These are phyloP conservation scores for Fusarium fujikuroi DNA, from an alignment of 2,329 filamentous ascomycete genomes.

Conservation along the genomic window DNA sequence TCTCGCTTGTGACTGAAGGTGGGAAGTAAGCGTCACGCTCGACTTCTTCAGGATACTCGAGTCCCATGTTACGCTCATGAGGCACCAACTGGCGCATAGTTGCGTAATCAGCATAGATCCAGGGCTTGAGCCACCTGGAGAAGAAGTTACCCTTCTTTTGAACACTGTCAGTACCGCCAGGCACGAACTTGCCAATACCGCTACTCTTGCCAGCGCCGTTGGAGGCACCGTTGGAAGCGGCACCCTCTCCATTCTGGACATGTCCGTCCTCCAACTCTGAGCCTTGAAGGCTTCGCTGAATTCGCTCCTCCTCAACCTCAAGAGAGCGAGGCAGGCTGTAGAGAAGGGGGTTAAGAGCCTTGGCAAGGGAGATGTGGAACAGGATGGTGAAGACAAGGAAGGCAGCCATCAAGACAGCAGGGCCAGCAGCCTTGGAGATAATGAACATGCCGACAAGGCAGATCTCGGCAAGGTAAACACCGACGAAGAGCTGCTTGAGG, in stretches of 20 bases:
- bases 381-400: constrained; percentile 81
- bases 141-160: constrained; percentile 64
- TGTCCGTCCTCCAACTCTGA: constrained; percentile 43
- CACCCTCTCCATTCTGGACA: constrained; percentile 19
- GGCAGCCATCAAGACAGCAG: constrained; percentile 78
- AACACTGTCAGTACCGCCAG: constrained; percentile 35
- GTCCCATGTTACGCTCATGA: constrained; percentile 57
- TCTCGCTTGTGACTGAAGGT: constrained; percentile 70
- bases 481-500: constrained; percentile 85
- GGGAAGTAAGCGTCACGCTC: constrained; percentile 78
- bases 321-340: constrained; percentile 75
- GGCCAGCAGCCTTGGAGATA: constrained; percentile 73
- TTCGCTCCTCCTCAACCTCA: constrained; percentile 54
- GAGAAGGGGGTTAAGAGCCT: constrained; percentile 76
- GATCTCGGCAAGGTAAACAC: constrained; percentile 82
- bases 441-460: constrained; percentile 86
- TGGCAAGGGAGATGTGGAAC: constrained; percentile 78
- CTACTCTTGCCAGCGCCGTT: constrained; percentile 33
- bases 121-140: constrained; percentile 76
- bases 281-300: constrained; percentile 48
- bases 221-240: constrained; percentile 21
- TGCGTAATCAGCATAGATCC: constrained; percentile 77
- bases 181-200: constrained; percentile 36
- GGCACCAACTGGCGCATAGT: constrained; percentile 78
- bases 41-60: constrained; percentile 69